phyloP scores from a whole-genome alignment of 2,329 filamentous ascomycete genomes.

The Epichloe sylvatica region DNA sequence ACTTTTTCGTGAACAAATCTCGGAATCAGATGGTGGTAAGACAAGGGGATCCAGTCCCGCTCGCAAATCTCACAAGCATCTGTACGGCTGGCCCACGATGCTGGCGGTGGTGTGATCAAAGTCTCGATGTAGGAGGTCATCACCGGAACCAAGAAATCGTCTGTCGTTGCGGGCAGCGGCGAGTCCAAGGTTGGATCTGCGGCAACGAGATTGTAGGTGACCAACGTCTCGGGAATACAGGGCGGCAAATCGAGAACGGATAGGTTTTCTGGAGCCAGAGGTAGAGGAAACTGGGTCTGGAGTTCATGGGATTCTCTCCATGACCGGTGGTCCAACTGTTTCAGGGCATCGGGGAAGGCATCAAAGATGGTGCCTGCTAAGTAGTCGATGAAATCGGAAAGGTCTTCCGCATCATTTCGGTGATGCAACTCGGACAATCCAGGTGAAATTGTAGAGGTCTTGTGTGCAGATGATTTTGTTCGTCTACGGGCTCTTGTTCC shows the following conservation, averaged over 20 bases:
- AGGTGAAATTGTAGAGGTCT: neutral
- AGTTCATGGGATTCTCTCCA: constrained; percentile 30
- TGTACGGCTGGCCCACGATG: constrained; percentile 42
- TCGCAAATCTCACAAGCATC: constrained; percentile 62
- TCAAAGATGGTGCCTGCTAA: constrained; percentile 56
- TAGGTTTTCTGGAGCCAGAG: constrained; percentile 40
- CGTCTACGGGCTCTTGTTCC: constrained; percentile 33
- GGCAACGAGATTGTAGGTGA: constrained; percentile 50
- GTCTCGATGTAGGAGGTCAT: constrained; percentile 48
- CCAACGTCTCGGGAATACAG: constrained; percentile 50
- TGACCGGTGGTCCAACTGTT: constrained; percentile 44
- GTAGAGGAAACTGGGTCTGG: constrained; percentile 40
- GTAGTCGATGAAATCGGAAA: constrained; percentile 73
- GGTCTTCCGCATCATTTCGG: constrained; percentile 43
- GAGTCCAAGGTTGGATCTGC: constrained; percentile 20
- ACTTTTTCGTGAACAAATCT: constrained; percentile 61
- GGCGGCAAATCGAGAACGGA: constrained; percentile 37
- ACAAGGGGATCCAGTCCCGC: constrained; percentile 59
- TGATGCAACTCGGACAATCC: neutral
- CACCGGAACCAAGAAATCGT: constrained; percentile 48
- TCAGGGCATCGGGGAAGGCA: constrained; percentile 46
- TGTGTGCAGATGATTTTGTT: constrained; percentile 10
- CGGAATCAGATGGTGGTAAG: constrained; percentile 82
- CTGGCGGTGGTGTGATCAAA: constrained; percentile 47
- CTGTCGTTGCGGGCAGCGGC: constrained; percentile 23